Conservation (phyloP, 2,329 filamentous ascomycete genomes). For the Chaetothyriales sp. region DNA sequence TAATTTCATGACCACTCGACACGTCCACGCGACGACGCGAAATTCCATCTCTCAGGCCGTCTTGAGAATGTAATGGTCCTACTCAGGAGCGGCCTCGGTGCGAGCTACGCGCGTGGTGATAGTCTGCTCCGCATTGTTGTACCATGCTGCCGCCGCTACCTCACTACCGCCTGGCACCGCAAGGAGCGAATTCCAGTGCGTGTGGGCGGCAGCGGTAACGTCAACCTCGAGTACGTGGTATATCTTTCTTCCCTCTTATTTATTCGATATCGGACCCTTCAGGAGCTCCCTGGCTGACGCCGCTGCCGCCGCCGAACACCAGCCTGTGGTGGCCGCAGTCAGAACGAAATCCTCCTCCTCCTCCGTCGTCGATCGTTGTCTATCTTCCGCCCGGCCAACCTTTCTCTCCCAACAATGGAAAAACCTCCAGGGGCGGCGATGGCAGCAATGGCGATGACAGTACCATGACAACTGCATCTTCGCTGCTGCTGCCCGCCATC, state of each 20-base stretch:
- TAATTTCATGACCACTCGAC: neutral
- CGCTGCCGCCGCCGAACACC: neutral
- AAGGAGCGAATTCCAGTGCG: neutral
- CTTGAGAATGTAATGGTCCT: neutral
- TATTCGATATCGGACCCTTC: neutral
- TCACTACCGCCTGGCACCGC: neutral
- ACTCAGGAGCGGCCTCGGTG: neutral
- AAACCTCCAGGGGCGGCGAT: neutral
- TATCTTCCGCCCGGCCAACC: conserved; percentile 5
- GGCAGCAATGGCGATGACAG: neutral
- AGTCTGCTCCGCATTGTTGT: neutral
- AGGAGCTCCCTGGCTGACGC: neutral
- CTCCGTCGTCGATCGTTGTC: conserved; percentile 1
- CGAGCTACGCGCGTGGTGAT: neutral
- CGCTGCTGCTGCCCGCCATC: neutral
- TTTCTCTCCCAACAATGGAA: neutral
- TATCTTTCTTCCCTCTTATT: neutral
- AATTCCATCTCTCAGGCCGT: neutral
- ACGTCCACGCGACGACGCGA: neutral
- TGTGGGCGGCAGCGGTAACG: conserved; percentile 4
- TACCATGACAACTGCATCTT: neutral
- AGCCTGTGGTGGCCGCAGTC: neutral
- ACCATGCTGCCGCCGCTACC: neutral
- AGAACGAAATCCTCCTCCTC: neutral
- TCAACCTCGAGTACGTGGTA: conserved; percentile 1